Conservation (phyloP, 2,329 filamentous ascomycete species). For the Stachybotrys echinatus region DNA sequence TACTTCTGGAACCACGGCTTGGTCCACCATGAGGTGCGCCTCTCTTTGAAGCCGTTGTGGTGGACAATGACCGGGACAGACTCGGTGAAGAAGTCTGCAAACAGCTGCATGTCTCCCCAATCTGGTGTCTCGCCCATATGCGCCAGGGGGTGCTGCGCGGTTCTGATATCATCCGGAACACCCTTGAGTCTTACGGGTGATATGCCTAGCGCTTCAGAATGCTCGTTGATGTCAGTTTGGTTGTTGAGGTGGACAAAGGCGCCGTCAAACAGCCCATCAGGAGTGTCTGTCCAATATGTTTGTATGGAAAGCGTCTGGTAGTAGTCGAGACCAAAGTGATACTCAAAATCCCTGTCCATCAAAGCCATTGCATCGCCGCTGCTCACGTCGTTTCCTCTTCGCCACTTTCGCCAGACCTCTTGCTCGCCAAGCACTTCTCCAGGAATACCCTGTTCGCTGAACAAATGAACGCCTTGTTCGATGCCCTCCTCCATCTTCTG, state of each 20-base stretch:
- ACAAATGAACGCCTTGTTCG: slow-evolving; percentile 4
- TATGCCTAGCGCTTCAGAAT: slow-evolving; percentile 11
- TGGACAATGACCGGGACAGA: slow-evolving; percentile 14
- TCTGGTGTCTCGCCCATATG: neutral
- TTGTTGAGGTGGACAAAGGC: slow-evolving; percentile 13
- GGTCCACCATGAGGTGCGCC: slow-evolving; percentile 16
- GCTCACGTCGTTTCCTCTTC: neutral
- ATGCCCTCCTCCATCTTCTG: slow-evolving; percentile 9
- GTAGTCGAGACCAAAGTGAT: slow-evolving; percentile 19
- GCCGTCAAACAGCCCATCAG: slow-evolving; percentile 12
- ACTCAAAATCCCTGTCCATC: slow-evolving; percentile 15
- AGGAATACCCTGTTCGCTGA: slow-evolving; percentile 16
- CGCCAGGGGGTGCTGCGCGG: slow-evolving; percentile 8
- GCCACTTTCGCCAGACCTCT: slow-evolving; percentile 27
- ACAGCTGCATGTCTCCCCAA: slow-evolving; percentile 15
- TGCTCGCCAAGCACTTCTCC: slow-evolving; percentile 17
- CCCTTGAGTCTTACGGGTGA: slow-evolving; percentile 10
- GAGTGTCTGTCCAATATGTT: slow-evolving; percentile 12
- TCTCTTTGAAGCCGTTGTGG: slow-evolving; percentile 17
- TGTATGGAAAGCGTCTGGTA: slow-evolving; percentile 13
- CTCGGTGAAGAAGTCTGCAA: slow-evolving; percentile 16
- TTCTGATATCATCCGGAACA: slow-evolving; percentile 12
- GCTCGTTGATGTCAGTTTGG: slow-evolving; percentile 7
- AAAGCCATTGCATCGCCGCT: neutral
- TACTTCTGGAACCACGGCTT: slow-evolving; percentile 15